A percentile compares a stretch with the other conserved stretches of the same genome.
These are phyloP conservation scores for Fistulina hepatica DNA, from an alignment of 1,284 basidiomycete species.

Conservation along the genomic window DNA sequence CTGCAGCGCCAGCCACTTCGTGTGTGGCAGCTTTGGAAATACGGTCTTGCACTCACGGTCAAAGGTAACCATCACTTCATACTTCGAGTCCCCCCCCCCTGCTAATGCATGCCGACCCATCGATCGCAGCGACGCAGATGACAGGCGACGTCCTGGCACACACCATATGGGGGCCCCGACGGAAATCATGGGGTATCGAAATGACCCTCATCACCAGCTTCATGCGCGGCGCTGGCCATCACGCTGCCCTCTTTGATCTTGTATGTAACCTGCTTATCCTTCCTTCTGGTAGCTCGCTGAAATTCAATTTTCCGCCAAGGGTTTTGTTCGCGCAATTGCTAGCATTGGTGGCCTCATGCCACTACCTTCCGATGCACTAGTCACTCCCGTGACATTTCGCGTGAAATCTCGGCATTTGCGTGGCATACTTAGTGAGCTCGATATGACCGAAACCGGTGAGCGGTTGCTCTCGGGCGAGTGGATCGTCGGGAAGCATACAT, in stretches of 20 bases:
- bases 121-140: constrained; percentile 63
- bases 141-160: constrained; percentile 60
- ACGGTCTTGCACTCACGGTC: constrained; percentile 47
- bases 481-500: constrained; percentile 88
- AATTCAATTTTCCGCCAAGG: constrained; percentile 26
- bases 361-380: constrained; percentile 85
- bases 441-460: constrained; percentile 60
- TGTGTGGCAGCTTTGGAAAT: constrained; percentile 61
- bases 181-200: constrained; percentile 81
- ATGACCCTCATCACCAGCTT: constrained; percentile 78
- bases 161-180: constrained; percentile 70
- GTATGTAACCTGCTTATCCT: constrained; percentile 43
- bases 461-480: constrained; percentile 91
- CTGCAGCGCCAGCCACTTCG: constrained; percentile 41
- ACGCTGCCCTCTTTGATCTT: constrained; percentile 82
- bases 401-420: constrained; percentile 66
- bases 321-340: constrained; percentile 71
- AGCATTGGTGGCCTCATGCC: constrained; percentile 77
- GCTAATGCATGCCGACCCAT: background rate
- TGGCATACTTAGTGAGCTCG: constrained; percentile 68
- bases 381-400: constrained; percentile 89
- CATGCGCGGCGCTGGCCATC: constrained; percentile 77
- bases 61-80: constrained; percentile 45
- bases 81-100: background rate
- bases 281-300: no score